Percentiles rank a stretch among this genome's conserved stretches.
Conservation (phyloP, 1,284 basidiomycete species). For the Sporisorium reilianum region DNA sequence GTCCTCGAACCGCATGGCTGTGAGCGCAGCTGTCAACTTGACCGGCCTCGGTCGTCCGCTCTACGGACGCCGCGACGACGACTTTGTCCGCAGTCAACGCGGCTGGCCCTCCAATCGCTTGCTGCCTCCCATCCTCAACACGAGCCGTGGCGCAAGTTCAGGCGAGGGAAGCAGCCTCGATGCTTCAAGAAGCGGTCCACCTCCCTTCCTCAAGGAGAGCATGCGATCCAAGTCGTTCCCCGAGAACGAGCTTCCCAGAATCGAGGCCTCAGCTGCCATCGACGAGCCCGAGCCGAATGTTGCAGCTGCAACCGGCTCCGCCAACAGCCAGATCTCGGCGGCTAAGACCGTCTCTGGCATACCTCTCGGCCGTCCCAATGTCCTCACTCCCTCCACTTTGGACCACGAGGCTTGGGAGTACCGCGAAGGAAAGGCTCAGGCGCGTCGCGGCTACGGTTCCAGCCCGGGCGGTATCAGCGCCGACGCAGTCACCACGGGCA, state of each 20-base stretch:
- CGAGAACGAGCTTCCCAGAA: slow-evolving; percentile 38
- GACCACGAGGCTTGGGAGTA: slow-evolving; percentile 58
- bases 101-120: slow-evolving; percentile 41
- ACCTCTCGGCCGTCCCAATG: slow-evolving; percentile 30
- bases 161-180: slow-evolving; percentile 10
- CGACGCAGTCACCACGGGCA: slow-evolving; percentile 40
- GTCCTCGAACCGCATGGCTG: slow-evolving; percentile 46
- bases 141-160: slow-evolving; percentile 5
- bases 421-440: slow-evolving; percentile 56
- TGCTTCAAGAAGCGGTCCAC: slow-evolving; percentile 12
- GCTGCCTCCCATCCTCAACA: slow-evolving; percentile 39
- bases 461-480: slow-evolving; percentile 42
- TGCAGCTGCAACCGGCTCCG: slow-evolving; percentile 13
- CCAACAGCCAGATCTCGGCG: slow-evolving; percentile 16
- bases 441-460: slow-evolving; percentile 44
- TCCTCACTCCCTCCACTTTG: slow-evolving; percentile 46
- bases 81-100: slow-evolving; percentile 18
- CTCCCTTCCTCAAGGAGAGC: slow-evolving; percentile 37
- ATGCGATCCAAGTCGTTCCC: slow-evolving; percentile 48
- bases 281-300: slow-evolving; percentile 24
- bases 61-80: slow-evolving; percentile 39
- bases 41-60: slow-evolving; percentile 45
- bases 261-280: slow-evolving; percentile 18
- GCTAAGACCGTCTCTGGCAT: slow-evolving; percentile 17
- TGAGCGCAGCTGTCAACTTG: slow-evolving; percentile 44